phyloP scores from a whole-genome alignment of 306 rosid species.

The Castanea mollissima region DNA sequence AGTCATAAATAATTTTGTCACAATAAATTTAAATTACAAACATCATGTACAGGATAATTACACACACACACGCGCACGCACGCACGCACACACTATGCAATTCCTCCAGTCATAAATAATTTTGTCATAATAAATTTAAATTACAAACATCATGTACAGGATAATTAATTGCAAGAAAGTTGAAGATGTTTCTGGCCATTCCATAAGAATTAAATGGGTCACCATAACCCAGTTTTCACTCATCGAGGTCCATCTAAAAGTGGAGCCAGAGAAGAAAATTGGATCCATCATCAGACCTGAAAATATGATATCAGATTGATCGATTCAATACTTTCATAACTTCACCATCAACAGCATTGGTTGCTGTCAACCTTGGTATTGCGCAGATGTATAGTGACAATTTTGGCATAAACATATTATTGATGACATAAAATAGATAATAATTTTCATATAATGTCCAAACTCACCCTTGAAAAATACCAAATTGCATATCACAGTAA shows the following conservation, averaged over 20 bases:
- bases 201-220: neutral
- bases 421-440: no score
- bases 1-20: neutral
- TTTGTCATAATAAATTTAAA: neutral
- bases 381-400: neutral
- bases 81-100: neutral
- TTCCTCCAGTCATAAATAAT: neutral
- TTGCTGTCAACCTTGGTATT: neutral
- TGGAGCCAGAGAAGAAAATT: neutral
- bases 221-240: neutral
- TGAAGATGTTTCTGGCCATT: neutral
- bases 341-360: neutral
- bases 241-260: neutral
- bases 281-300: neutral
- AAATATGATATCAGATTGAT: neutral
- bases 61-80: no score
- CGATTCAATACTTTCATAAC: neutral
- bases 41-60: neutral
- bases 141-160: neutral
- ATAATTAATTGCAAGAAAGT: neutral
- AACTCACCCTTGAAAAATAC: neutral
- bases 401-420: neutral
- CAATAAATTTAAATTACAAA: neutral
- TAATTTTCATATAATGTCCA: neutral
- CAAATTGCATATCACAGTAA: neutral